Conservation (phyloP, 2,329 filamentous ascomycete genomes). For the Fusarium napiforme region DNA sequence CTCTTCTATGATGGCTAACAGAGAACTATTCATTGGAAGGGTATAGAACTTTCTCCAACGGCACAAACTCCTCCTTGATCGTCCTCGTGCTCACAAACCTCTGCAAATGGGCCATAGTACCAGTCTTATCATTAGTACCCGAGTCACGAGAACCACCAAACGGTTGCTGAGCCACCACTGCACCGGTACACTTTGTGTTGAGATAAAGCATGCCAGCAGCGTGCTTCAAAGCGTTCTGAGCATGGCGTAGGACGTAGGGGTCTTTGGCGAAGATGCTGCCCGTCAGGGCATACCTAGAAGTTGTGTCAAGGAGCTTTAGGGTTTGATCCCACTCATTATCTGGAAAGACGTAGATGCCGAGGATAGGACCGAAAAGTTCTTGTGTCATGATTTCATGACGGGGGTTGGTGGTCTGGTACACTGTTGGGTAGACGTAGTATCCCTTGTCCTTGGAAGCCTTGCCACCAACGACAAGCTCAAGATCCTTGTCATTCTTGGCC, state of each 20-base stretch:
- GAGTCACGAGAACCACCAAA: constrained; percentile 72
- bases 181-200: constrained; percentile 73
- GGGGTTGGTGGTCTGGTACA: constrained; percentile 56
- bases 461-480: constrained; percentile 59
- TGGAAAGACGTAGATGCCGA: constrained; percentile 60
- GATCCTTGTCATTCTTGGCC: constrained; percentile 54
- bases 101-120: constrained; percentile 65
- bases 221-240: constrained; percentile 73
- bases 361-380: constrained; percentile 62
- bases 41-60: constrained; percentile 30
- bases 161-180: constrained; percentile 74
- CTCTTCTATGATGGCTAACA: accelerated
- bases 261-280: constrained; percentile 77
- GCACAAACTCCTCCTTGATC: constrained; percentile 74
- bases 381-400: constrained; percentile 57
- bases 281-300: constrained; percentile 59
- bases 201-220: constrained; percentile 73
- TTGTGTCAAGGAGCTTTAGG: constrained; percentile 25
- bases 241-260: constrained; percentile 67
- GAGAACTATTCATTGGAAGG: constrained; percentile 22
- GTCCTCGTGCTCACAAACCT: constrained; percentile 70
- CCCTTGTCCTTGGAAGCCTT: constrained; percentile 55
- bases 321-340: constrained; percentile 47
- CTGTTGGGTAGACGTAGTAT: constrained; percentile 60
- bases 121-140: constrained; percentile 76